A percentile compares a stretch with the other conserved stretches of the same genome.
These are phyloP conservation scores for Monilinia fructigena DNA, from an alignment of 2,329 filamentous ascomycete species.

Conservation along the genomic window DNA sequence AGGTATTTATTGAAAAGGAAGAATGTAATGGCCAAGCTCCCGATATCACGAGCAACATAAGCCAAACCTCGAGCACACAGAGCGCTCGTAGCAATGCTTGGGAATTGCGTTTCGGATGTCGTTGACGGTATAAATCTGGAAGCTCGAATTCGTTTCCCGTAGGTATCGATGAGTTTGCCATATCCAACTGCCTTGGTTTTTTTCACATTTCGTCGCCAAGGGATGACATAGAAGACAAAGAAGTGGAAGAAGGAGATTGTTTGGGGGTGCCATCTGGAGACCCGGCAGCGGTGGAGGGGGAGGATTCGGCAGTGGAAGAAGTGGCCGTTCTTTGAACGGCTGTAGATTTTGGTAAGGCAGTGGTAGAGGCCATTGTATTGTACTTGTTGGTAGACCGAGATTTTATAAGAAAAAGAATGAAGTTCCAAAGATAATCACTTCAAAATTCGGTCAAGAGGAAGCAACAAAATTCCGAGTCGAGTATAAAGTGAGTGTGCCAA, in stretches of 20 bases:
- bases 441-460: neutral
- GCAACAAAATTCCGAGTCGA: neutral
- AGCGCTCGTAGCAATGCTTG: slow-evolving; percentile 94
- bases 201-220: slow-evolving; percentile 51
- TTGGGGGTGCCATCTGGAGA: slow-evolving; percentile 61
- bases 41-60: slow-evolving; percentile 83
- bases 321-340: slow-evolving; percentile 35
- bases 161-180: slow-evolving; percentile 79
- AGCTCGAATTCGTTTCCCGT: slow-evolving; percentile 94
- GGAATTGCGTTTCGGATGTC: slow-evolving; percentile 96
- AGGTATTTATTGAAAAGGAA: slow-evolving; percentile 86
- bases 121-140: slow-evolving; percentile 97
- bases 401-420: neutral
- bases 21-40: slow-evolving; percentile 73
- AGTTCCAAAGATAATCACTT: neutral
- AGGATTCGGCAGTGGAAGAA: slow-evolving; percentile 37
- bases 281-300: slow-evolving; percentile 55
- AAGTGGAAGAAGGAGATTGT: slow-evolving; percentile 76
- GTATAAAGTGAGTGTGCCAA: slow-evolving; percentile 15
- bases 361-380: slow-evolving; percentile 39
- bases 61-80: slow-evolving; percentile 68
- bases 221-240: slow-evolving; percentile 83
- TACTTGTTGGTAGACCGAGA: slow-evolving; percentile 2
- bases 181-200: slow-evolving; percentile 42
- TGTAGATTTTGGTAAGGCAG: slow-evolving; percentile 31